These are phyloP conservation scores for Phytophthora fragariae DNA, from an alignment of 352 stramenopile genomes.

Conservation along the genomic window DNA sequence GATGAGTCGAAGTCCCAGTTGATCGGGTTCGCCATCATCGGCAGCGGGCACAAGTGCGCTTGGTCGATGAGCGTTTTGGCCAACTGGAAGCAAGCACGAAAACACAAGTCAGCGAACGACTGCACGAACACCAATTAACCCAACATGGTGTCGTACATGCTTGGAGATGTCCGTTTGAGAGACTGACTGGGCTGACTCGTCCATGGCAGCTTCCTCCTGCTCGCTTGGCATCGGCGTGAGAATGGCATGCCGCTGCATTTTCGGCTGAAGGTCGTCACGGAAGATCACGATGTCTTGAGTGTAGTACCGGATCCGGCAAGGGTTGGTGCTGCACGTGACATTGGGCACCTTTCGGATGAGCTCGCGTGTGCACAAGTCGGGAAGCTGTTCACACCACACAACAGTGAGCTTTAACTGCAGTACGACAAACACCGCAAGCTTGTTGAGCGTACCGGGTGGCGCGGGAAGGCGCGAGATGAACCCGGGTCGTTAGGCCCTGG, in stretches of 20 bases:
- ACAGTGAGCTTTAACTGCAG: conserved; percentile 4
- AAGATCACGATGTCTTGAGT: conserved; percentile 95
- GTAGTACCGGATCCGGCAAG: conserved; percentile 93
- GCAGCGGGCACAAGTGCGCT: conserved; percentile 92
- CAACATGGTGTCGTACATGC: conserved; percentile 54
- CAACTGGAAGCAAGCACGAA: conserved; percentile 50
- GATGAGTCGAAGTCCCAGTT: conserved; percentile 95
- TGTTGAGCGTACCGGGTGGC: conserved; percentile 62
- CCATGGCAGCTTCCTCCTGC: conserved; percentile 34
- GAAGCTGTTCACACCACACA: conserved; percentile 47
- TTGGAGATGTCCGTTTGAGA: conserved; percentile 81
- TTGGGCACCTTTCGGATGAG: conserved; percentile 75
- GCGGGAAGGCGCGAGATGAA: conserved; percentile 80
- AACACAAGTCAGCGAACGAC: conserved; percentile 11
- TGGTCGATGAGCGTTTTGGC: conserved; percentile 93
- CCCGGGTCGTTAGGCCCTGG: conserved; percentile 93
- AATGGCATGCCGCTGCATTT: conserved; percentile 91
- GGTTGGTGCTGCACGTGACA: conserved; percentile 90
- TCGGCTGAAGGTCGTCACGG: conserved; percentile 91
- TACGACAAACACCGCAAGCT: not conserved
- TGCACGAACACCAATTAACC: not conserved
- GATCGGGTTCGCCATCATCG: conserved; percentile 89
- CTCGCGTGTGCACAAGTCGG: conserved; percentile 75
- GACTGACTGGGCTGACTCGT: conserved; percentile 30
- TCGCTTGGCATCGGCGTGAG: conserved; percentile 62